A percentile compares a stretch with the other conserved stretches of the same genome.
phyloP scores from a whole-genome alignment of 2,329 filamentous ascomycete genomes.

The Lasiodiplodia citricola region DNA sequence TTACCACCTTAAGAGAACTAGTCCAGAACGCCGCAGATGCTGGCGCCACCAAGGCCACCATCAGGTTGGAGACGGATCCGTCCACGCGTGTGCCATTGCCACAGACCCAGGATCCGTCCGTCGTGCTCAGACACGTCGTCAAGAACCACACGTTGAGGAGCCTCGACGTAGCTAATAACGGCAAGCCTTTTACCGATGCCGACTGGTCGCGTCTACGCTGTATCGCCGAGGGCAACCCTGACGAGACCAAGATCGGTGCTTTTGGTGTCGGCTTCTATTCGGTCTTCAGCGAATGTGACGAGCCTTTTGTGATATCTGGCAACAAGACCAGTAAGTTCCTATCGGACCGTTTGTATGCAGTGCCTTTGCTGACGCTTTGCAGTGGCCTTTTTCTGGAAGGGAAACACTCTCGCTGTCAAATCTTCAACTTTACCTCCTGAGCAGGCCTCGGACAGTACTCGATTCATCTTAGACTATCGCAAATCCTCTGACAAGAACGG shows the following conservation, averaged over 20 bases:
- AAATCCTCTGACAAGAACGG: constrained; percentile 64
- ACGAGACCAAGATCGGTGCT: constrained; percentile 98
- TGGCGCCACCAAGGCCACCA: constrained; percentile 83
- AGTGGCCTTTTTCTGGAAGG: constrained; percentile 99
- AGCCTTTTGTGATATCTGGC: constrained; percentile 94
- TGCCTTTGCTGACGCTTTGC: neutral
- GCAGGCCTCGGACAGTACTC: constrained; percentile 73
- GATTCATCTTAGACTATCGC: constrained; percentile 94
- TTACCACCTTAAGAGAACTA: constrained; percentile 84
- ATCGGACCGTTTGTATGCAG: neutral
- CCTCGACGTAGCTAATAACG: constrained; percentile 92
- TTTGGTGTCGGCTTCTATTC: constrained; percentile 99
- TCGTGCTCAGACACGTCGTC: constrained; percentile 80
- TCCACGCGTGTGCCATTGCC: constrained; percentile 77
- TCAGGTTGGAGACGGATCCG: constrained; percentile 90
- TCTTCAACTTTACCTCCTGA: constrained; percentile 75
- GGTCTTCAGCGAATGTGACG: constrained; percentile 97
- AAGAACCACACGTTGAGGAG: constrained; percentile 84
- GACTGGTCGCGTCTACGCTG: constrained; percentile 94
- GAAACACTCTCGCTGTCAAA: constrained; percentile 94
- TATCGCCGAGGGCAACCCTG: constrained; percentile 98
- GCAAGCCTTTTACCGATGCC: constrained; percentile 82
- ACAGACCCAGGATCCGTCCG: constrained; percentile 67
- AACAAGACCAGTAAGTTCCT: constrained; percentile 67
- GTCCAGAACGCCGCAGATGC: constrained; percentile 99